phyloP scores from a whole-genome alignment of 345 rosid species.

The Lepidium africanum region DNA sequence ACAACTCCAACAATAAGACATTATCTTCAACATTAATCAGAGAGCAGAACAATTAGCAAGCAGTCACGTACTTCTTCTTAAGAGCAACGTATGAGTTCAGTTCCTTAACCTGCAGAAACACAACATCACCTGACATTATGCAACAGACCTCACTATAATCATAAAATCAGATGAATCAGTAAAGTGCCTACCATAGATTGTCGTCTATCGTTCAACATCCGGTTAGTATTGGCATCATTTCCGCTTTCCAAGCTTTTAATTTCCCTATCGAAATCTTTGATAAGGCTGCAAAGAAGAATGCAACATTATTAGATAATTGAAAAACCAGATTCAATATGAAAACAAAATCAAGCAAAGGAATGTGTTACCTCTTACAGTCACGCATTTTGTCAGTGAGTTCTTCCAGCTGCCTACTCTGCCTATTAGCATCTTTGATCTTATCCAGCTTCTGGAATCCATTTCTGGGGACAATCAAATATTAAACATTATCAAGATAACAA shows the following conservation, averaged over 20 bases:
- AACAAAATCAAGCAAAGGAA: background rate
- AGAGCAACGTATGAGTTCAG: slow-evolving; percentile 74
- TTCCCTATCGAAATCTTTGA: slow-evolving; percentile 87
- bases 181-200: slow-evolving; percentile 61
- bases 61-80: slow-evolving; percentile 55
- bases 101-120: slow-evolving; percentile 60
- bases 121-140: background rate
- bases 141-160: background rate
- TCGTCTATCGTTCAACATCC: slow-evolving; percentile 68
- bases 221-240: slow-evolving; percentile 56
- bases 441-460: slow-evolving; percentile 96
- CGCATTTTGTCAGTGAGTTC: slow-evolving; percentile 95
- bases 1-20: background rate
- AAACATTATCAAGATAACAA: background rate
- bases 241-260: slow-evolving; percentile 58
- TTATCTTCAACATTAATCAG: background rate
- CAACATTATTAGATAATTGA: background rate
- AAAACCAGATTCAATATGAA: background rate
- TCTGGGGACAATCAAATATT: slow-evolving; percentile 29
- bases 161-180: background rate
- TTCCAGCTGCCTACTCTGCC: slow-evolving; percentile 91
- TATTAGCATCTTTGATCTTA: slow-evolving; percentile 81
- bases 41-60: background rate
- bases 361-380: slow-evolving; percentile 74
- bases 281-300: slow-evolving; percentile 56